Percentiles rank a stretch among this genome's conserved stretches.
phyloP scores from a whole-genome alignment of 2,329 filamentous ascomycete species.

The Aspergillus sp. region DNA sequence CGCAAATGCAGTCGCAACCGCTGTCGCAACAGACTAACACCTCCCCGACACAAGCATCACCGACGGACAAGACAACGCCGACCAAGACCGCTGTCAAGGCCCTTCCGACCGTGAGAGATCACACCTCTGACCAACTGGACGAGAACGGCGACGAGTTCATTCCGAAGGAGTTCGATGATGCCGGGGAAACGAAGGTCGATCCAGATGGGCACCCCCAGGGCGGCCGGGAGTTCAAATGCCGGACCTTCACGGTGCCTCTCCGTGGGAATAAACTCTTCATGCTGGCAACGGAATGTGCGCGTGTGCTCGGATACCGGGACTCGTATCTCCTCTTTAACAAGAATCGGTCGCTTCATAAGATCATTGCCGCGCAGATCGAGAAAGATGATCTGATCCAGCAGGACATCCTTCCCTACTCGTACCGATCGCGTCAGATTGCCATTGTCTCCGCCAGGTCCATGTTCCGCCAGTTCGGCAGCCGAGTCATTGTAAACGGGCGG shows the following conservation, averaged over 20 bases:
- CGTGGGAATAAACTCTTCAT: slow-evolving; percentile 93
- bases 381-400: slow-evolving; percentile 94
- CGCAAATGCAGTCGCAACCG: slow-evolving; percentile 31
- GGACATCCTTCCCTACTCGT: slow-evolving; percentile 93
- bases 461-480: slow-evolving; percentile 96
- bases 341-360: slow-evolving; percentile 92
- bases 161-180: slow-evolving; percentile 83
- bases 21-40: slow-evolving; percentile 23
- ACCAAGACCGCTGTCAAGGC: slow-evolving; percentile 78
- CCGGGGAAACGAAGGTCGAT: slow-evolving; percentile 89
- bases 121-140: slow-evolving; percentile 91
- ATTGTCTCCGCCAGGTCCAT: slow-evolving; percentile 96
- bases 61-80: slow-evolving; percentile 64
- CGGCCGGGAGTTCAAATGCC: slow-evolving; percentile 78
- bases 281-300: slow-evolving; percentile 93
- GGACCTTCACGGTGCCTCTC: slow-evolving; percentile 86
- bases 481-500: slow-evolving; percentile 80
- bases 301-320: slow-evolving; percentile 86
- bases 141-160: slow-evolving; percentile 88
- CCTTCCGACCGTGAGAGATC: slow-evolving; percentile 87
- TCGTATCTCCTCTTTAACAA: slow-evolving; percentile 99
- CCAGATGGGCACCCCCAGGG: slow-evolving; percentile 71
- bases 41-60: slow-evolving; percentile 52
- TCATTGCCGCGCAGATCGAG: slow-evolving; percentile 89
- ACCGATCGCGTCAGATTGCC: slow-evolving; percentile 94